Evolutionary conservation across 768 basidiomycete species (phyloP), one percentile per base, ranked within the genome.

Genomic region (Peribolospora kevripleyi): DNA sequence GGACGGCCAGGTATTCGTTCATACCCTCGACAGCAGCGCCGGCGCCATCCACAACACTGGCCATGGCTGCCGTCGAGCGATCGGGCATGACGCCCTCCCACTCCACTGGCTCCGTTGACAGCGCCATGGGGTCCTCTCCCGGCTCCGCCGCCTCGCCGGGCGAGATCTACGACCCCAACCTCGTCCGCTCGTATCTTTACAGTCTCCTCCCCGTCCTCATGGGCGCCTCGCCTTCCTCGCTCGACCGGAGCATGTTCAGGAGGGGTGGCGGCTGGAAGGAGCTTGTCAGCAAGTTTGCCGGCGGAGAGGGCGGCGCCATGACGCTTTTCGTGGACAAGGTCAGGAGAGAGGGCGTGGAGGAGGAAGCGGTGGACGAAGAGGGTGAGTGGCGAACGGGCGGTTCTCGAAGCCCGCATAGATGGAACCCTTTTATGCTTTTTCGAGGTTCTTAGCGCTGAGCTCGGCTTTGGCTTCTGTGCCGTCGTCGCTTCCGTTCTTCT

Each of bases 161-260:
- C 43, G 43, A 13, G 8, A 45, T 46, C 42, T 84, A 84, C 66
- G 83, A 87, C 67, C 66, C 80, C 7, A 71, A 74, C 39, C 67
- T 80, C 55, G 84, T 88, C 65, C 76, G 74, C 57, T 69, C 73
- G 7, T 88, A 86, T 68, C 71, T 88, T 40, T 69, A 75, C 46
- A 71, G 76, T 1, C 71, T 90, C 36, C 70, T 90, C 2, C 85
- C 86, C 2, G 81, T 84, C 8, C 74, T 86, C 2, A 73, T 90
- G n/a, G 84, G 78, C n/a, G 79, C 83, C 3, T 63, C 69, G 8
- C 71, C 71, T 0, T 70, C 72, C 46, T 84, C 87, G 54, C 70
- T 88, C 2, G 73, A 79, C 0, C 25, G 25, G 25, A 64, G 82
- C 42, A 79, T 87, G 60, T 80, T 84, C 61, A 43, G 52, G 1